Conservation (phyloP, 139 green algal species). For the Ettlia oleoabundans region DNA sequence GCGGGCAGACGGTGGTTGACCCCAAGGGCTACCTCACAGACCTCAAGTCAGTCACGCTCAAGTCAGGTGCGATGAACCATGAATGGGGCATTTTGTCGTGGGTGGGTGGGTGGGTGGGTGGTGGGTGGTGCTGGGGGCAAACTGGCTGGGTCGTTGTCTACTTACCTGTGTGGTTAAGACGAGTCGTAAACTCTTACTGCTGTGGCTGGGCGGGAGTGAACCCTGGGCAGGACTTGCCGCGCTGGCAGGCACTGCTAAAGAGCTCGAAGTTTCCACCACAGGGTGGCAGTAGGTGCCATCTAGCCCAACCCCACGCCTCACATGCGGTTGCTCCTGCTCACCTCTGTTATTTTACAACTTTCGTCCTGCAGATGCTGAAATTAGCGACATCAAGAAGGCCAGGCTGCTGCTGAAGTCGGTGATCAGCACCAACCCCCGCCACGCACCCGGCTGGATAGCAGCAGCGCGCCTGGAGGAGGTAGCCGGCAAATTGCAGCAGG, state of each 20-base stretch:
- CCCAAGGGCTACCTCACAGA: slow-evolving; percentile 99
- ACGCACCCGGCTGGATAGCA: slow-evolving; percentile 97
- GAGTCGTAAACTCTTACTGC: too few relatives aligned
- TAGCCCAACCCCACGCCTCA: too few relatives aligned
- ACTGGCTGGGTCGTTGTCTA: too few relatives aligned
- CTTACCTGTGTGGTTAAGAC: too few relatives aligned
- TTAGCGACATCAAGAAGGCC: slow-evolving; percentile 98
- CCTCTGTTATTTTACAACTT: too few relatives aligned
- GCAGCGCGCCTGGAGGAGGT: slow-evolving; percentile 89
- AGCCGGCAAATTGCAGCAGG: slow-evolving; percentile 66
- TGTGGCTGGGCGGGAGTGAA: too few relatives aligned
- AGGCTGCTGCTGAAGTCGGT: slow-evolving; percentile 95
- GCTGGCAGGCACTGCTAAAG: too few relatives aligned
- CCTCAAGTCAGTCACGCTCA: slow-evolving; percentile 82
- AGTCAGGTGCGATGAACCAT: slow-evolving; percentile 49
- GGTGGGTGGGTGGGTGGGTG: neutral
- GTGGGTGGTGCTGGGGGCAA: neutral
- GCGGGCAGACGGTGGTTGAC: slow-evolving; percentile 96
- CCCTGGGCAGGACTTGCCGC: too few relatives aligned
- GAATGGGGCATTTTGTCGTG: too few relatives aligned
- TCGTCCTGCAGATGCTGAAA: slow-evolving; percentile 82
- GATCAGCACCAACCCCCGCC: slow-evolving; percentile 95
- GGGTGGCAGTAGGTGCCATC: too few relatives aligned
- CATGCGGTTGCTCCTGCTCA: neutral
- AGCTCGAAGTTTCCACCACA: too few relatives aligned